These are phyloP conservation scores for Pythium aristosporum DNA, from an alignment of 352 stramenopile species.

Conservation along the genomic window DNA sequence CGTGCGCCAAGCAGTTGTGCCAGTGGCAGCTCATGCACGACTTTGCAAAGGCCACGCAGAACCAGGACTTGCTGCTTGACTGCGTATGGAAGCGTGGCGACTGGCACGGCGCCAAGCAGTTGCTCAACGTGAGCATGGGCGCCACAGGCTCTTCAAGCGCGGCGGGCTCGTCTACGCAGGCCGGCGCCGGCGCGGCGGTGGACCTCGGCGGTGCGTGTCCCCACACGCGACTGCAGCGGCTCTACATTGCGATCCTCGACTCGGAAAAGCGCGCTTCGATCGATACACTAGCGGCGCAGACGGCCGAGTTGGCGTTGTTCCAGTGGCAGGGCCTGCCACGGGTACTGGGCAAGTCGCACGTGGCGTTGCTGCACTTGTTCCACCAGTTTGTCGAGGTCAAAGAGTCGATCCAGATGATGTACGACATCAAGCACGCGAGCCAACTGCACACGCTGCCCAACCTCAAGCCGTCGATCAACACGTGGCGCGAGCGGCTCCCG, in stretches of 20 bases:
- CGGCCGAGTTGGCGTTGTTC: slow-evolving; percentile 77
- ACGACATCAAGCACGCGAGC: slow-evolving; percentile 83
- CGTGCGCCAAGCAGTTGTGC: slow-evolving; percentile 88
- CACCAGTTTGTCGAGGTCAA: slow-evolving; percentile 93
- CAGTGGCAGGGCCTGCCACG: slow-evolving; percentile 89
- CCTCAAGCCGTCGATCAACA: slow-evolving; percentile 91
- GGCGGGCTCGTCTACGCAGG: background rate
- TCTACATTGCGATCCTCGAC: slow-evolving; percentile 90
- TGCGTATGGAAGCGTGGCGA: slow-evolving; percentile 91
- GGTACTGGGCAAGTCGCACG: slow-evolving; percentile 70
- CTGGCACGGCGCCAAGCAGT: slow-evolving; percentile 83
- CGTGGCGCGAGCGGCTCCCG: slow-evolving; percentile 90
- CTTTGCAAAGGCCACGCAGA: slow-evolving; percentile 90
- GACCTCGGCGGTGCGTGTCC: slow-evolving; percentile 45
- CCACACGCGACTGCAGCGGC: slow-evolving; percentile 71
- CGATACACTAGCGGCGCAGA: slow-evolving; percentile 69
- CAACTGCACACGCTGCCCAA: slow-evolving; percentile 85
- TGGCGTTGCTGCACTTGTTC: slow-evolving; percentile 86
- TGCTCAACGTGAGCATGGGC: slow-evolving; percentile 42
- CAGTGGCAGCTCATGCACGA: slow-evolving; percentile 93
- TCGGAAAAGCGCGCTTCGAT: slow-evolving; percentile 71
- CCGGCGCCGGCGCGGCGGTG: no score
- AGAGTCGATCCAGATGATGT: slow-evolving; percentile 91
- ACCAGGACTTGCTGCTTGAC: slow-evolving; percentile 91
- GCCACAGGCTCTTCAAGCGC: background rate